Percentiles rank a stretch among this genome's conserved stretches.
Evolutionary conservation across 192 early-diverging fungal genomes (phyloP).

Genomic region (Coemansia sp.): DNA sequence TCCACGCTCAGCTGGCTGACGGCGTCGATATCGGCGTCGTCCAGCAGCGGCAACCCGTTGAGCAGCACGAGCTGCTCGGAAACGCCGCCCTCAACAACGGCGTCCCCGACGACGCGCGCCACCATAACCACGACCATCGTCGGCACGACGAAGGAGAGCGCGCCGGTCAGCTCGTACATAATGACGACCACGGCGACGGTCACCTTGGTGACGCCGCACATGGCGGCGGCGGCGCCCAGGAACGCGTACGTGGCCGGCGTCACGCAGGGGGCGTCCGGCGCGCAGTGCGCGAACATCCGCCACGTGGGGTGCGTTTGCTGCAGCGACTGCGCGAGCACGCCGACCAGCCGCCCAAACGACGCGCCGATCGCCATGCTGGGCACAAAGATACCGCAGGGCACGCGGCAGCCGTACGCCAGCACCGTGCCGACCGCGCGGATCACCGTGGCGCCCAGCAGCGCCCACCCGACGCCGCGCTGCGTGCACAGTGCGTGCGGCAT

Average conservation of each 20-base stretch:
- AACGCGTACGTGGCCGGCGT: constrained; percentile 95
- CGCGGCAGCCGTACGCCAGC: constrained; percentile 63
- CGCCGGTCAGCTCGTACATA: constrained; percentile 98
- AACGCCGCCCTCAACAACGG: constrained; percentile 71
- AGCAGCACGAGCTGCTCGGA: constrained; percentile 74
- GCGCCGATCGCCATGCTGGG: constrained; percentile 95
- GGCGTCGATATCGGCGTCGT: constrained; percentile 60
- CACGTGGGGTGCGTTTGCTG: constrained; percentile 62
- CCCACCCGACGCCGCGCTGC: constrained; percentile 39
- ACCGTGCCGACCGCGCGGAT: constrained; percentile 57
- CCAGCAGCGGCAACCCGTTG: constrained; percentile 75
- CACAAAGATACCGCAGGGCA: constrained; percentile 92
- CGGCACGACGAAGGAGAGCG: constrained; percentile 83
- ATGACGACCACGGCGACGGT: constrained; percentile 92
- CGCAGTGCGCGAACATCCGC: constrained; percentile 73
- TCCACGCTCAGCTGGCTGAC: neutral
- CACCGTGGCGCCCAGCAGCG: constrained; percentile 57
- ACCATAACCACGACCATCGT: constrained; percentile 78
- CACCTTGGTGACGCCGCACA: constrained; percentile 83
- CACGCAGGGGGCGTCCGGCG: constrained; percentile 76
- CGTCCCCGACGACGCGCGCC: constrained; percentile 71
- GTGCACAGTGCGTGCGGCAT: constrained; percentile 46
- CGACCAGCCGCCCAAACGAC: constrained; percentile 85
- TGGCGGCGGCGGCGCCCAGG: constrained; percentile 86
- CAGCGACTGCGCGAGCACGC: constrained; percentile 71